A percentile compares a stretch with the other conserved stretches of the same genome.
phyloP scores from a whole-genome alignment of 116 monocot species.

The Papilionanthe hybrid region DNA sequence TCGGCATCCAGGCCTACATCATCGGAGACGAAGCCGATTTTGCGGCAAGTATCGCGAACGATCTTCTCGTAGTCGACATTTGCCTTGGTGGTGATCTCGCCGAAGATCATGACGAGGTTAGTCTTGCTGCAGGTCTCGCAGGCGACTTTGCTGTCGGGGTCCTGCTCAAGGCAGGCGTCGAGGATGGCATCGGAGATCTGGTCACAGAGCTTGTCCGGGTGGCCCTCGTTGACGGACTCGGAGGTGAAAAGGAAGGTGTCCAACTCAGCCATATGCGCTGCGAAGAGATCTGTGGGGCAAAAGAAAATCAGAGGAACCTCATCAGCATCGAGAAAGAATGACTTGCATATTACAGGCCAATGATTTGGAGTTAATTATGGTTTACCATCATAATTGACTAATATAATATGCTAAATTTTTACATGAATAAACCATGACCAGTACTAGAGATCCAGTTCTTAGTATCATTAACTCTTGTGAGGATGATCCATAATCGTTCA shows the following conservation, averaged over 20 bases:
- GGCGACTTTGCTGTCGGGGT: slow-evolving; percentile 79
- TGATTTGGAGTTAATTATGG: not conserved
- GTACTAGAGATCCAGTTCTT: too few species aligned
- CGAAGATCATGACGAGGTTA: slow-evolving; percentile 79
- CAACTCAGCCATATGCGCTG: slow-evolving; percentile 17
- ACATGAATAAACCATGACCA: too few species aligned
- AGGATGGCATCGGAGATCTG: slow-evolving; percentile 71
- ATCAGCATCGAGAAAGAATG: not conserved
- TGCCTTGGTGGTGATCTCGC: slow-evolving; percentile 81
- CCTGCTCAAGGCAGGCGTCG: slow-evolving; percentile 69
- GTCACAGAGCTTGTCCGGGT: slow-evolving; percentile 79
- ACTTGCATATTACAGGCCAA: not conserved
- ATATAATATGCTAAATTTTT: too few species aligned
- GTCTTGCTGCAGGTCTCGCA: slow-evolving; percentile 85
- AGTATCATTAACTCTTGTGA: too few species aligned
- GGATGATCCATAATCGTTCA: too few species aligned
- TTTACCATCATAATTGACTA: not conserved
- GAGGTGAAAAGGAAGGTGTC: slow-evolving; percentile 85
- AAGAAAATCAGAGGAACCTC: not conserved
- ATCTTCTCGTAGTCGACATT: slow-evolving; percentile 67
- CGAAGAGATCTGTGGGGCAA: not conserved
- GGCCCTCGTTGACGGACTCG: slow-evolving; percentile 76
- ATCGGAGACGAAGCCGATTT: slow-evolving; percentile 5
- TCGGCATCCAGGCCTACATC: slow-evolving; percentile 45
- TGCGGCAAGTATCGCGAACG: slow-evolving; percentile 52